phyloP scores from a whole-genome alignment of 805 yeast genomes.

The Starmerella powellii region DNA sequence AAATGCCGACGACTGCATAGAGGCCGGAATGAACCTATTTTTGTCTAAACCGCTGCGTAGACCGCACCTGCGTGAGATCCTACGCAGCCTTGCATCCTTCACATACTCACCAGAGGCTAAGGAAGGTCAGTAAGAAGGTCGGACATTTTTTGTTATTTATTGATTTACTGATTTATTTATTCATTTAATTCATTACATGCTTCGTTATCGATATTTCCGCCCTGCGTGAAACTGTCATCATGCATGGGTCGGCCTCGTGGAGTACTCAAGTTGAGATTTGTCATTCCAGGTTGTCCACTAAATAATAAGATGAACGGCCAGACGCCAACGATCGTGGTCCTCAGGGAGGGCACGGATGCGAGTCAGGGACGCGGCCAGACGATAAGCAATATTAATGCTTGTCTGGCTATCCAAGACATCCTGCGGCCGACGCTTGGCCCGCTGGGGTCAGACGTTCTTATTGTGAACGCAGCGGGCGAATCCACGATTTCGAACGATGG shows the following conservation, averaged over 20 bases:
- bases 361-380: slow-evolving; percentile 96
- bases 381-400: slow-evolving; percentile 89
- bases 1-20: slow-evolving; percentile 71
- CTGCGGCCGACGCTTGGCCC: slow-evolving; percentile 94
- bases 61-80: slow-evolving; percentile 23
- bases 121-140: too few relatives aligned
- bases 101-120: background rate
- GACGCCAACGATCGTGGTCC: slow-evolving; percentile 95
- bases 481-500: slow-evolving; percentile 98
- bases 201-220: background rate
- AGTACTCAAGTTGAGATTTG: too few relatives aligned
- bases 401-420: slow-evolving; percentile 93
- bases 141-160: background rate
- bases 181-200: slow-evolving; percentile 2
- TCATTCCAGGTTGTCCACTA: background rate
- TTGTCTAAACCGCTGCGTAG: slow-evolving; percentile 57
- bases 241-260: too few relatives aligned
- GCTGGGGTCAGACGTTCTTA: slow-evolving; percentile 86
- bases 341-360: slow-evolving; percentile 94
- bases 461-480: slow-evolving; percentile 69
- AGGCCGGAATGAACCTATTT: slow-evolving; percentile 88
- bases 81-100: slow-evolving; percentile 16
- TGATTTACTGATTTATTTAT: slow-evolving; percentile 1
- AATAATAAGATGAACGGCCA: slow-evolving; percentile 38
- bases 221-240: too few relatives aligned